These are phyloP conservation scores for Lepidium didymum DNA, from an alignment of 345 rosid genomes.

Conservation along the genomic window DNA sequence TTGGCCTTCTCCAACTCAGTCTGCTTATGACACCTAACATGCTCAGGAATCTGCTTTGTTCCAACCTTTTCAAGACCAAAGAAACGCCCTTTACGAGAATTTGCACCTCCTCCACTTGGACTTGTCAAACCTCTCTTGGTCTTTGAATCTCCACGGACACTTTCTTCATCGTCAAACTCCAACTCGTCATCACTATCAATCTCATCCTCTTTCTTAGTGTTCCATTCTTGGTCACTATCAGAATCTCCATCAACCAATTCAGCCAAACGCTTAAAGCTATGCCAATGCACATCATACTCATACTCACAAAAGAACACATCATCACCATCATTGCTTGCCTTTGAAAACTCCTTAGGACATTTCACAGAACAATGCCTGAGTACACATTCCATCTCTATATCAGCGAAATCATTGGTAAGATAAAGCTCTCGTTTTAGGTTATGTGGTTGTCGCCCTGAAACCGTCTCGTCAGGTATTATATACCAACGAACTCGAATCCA, in stretches of 20 bases:
- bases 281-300: conserved; percentile 87
- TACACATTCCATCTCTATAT: conserved; percentile 79
- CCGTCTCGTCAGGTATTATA: conserved; percentile 87
- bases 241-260: conserved; percentile 44
- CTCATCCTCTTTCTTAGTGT: conserved; percentile 30
- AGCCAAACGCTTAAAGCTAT: conserved; percentile 77
- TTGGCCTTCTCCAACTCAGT: conserved; percentile 89
- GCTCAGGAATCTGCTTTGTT: conserved; percentile 74
- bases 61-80: conserved; percentile 86
- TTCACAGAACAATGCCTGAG: conserved; percentile 72
- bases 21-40: conserved; percentile 76
- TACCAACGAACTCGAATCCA: conserved; percentile 81
- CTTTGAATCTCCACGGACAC: conserved; percentile 27
- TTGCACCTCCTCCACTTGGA: conserved; percentile 66
- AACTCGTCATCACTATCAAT: conserved; percentile 61
- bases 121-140: conserved; percentile 31
- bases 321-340: conserved; percentile 72
- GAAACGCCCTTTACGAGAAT: conserved; percentile 65
- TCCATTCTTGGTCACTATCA: conserved; percentile 80
- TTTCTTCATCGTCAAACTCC: conserved; percentile 45
- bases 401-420: conserved; percentile 69
- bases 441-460: conserved; percentile 72
- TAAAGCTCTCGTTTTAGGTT: conserved; percentile 81
- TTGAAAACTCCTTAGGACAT: conserved; percentile 65
- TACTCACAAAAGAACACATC: conserved; percentile 88